phyloP scores from a whole-genome alignment of 2,329 filamentous ascomycete genomes.

The Neoarthrinium moseri region DNA sequence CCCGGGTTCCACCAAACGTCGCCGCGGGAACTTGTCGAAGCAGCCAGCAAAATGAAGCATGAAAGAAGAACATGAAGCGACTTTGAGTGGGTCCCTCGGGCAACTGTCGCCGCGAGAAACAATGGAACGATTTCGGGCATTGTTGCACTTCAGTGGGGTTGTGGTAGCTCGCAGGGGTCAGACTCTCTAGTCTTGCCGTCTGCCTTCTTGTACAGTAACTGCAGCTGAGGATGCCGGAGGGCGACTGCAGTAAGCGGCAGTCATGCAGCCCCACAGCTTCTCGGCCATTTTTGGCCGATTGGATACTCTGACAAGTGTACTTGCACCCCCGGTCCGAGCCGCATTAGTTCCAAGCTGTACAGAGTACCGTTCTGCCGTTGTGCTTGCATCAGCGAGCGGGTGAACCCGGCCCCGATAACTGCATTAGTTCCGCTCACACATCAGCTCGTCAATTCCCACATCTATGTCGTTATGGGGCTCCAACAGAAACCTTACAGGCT shows the following conservation, averaged over 20 bases:
- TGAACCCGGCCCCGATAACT: background rate
- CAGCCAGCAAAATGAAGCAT: background rate
- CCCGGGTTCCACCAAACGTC: background rate
- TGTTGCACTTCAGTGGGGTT: background rate
- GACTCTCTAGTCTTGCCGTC: background rate
- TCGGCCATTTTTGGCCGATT: background rate
- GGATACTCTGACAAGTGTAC: background rate
- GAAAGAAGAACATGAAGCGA: background rate
- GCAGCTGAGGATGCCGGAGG: too few relatives aligned
- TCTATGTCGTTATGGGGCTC: background rate
- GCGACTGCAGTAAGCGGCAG: background rate
- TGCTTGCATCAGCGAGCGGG: too few relatives aligned
- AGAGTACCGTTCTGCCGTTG: too few relatives aligned
- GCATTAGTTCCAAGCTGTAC: background rate
- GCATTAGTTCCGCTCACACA: background rate
- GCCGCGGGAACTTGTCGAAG: background rate
- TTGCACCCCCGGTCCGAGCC: background rate
- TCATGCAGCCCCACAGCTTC: background rate
- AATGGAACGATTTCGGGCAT: background rate
- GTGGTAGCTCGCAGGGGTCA: background rate
- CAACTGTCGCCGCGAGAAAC: background rate
- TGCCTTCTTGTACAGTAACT: too few relatives aligned
- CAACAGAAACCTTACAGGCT: background rate
- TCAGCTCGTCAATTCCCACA: background rate
- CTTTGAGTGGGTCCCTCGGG: background rate